Conservation (phyloP, 2,329 filamentous ascomycete species). For the Proliferodiscus dingleyae region DNA sequence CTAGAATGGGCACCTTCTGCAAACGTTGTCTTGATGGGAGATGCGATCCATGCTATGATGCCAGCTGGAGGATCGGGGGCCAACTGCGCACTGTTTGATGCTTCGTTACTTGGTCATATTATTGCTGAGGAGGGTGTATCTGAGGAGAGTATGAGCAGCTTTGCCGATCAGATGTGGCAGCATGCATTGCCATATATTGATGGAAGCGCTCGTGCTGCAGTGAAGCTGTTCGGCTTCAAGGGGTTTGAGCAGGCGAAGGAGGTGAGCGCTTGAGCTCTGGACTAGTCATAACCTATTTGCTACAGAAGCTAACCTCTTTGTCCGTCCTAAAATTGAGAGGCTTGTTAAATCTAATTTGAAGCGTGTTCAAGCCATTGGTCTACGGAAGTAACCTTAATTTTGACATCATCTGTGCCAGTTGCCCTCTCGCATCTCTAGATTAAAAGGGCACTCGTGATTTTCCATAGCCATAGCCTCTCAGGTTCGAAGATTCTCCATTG, state of each 20-base stretch:
- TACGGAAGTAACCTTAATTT: too few species aligned
- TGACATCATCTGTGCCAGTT: too few species aligned
- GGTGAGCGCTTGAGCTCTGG: constrained; percentile 3
- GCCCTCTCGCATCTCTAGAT: too few species aligned
- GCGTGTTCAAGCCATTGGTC: too few species aligned
- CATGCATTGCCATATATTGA: constrained; percentile 6
- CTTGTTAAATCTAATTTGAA: too few species aligned
- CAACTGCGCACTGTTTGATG: constrained; percentile 20
- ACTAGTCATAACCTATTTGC: too few species aligned
- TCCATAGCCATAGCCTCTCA: too few species aligned
- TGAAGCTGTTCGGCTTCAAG: constrained; percentile 9
- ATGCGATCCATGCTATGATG: constrained; percentile 16
- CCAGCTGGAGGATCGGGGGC: constrained; percentile 20
- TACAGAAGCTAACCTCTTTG: too few species aligned
- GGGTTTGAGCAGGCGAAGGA: constrained; percentile 8
- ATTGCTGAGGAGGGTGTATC: constrained; percentile 4
- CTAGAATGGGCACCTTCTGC: constrained; percentile 9
- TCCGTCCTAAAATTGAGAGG: too few species aligned
- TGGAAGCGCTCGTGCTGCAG: constrained; percentile 3
- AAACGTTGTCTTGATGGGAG: constrained; percentile 12
- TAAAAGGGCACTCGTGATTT: too few species aligned
- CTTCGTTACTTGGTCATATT: background rate
- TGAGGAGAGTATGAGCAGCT: constrained; percentile 1
- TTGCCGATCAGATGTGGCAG: constrained; percentile 7
- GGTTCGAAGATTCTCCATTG: too few species aligned